Evolutionary conservation across 805 yeast genomes (phyloP).

Genomic region (Candida broadrunensis): DNA sequence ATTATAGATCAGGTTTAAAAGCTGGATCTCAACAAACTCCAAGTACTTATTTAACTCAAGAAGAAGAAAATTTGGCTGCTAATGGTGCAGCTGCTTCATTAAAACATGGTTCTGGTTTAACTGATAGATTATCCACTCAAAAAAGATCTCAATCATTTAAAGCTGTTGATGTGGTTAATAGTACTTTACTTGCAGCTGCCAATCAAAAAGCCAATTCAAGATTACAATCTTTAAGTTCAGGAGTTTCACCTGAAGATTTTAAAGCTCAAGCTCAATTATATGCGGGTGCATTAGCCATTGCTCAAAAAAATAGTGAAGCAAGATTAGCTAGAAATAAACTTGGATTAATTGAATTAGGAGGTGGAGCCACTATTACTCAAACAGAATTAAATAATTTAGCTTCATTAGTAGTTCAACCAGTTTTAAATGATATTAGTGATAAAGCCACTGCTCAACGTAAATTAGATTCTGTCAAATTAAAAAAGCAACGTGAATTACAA

Average conservation of each 20-base stretch:
- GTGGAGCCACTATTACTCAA: slow-evolving; percentile 75
- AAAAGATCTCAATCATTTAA: slow-evolving; percentile 31
- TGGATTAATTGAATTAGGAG: slow-evolving; percentile 71
- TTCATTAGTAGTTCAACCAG: slow-evolving; percentile 74
- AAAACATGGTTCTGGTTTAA: slow-evolving; percentile 27
- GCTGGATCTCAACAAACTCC: slow-evolving; percentile 11
- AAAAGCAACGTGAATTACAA: slow-evolving; percentile 33
- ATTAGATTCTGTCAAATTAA: slow-evolving; percentile 30
- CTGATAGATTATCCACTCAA: slow-evolving; percentile 22
- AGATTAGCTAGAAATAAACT: slow-evolving; percentile 51
- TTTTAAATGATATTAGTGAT: slow-evolving; percentile 65
- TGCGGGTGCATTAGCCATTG: slow-evolving; percentile 72
- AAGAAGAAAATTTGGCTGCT: slow-evolving; percentile 45
- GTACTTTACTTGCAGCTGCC: slow-evolving; percentile 48
- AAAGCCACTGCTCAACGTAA: slow-evolving; percentile 72
- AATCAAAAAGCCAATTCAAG: slow-evolving; percentile 44
- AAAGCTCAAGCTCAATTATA: slow-evolving; percentile 54
- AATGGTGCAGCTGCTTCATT: slow-evolving; percentile 60
- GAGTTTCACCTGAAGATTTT: slow-evolving; percentile 27
- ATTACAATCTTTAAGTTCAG: slow-evolving; percentile 26
- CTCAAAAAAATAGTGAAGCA: slow-evolving; percentile 63
- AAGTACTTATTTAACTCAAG: slow-evolving; percentile 35
- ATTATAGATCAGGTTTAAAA: slow-evolving; percentile 37
- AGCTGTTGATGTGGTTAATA: slow-evolving; percentile 44
- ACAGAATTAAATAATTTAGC: slow-evolving; percentile 81